phyloP scores from a whole-genome alignment of 2,329 filamentous ascomycete species.

The Colletotrichum salicis region DNA sequence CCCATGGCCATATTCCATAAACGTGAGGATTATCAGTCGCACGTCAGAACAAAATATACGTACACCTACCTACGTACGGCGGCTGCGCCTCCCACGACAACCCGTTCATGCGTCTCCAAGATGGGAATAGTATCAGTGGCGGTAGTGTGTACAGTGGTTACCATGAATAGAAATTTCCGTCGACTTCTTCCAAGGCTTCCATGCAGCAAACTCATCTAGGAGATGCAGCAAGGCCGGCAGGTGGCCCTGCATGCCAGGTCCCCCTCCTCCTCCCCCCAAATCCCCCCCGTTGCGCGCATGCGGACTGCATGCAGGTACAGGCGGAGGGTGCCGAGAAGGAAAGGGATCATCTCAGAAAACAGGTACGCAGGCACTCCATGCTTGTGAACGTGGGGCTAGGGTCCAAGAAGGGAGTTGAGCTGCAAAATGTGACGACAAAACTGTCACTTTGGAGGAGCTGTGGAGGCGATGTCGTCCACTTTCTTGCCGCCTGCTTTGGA shows the following conservation, averaged over 20 bases:
- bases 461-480: conserved; percentile 21
- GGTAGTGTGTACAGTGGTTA: not conserved
- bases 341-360: conserved; percentile 4
- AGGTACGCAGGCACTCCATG: not conserved
- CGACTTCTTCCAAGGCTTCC: conserved; percentile 20
- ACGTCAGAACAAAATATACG: not conserved
- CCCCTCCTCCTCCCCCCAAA: too few species aligned
- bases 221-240: conserved; percentile 9
- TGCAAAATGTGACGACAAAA: conserved; percentile 16
- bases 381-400: not conserved
- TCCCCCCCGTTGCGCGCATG: not conserved
- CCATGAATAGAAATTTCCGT: conserved; percentile 20
- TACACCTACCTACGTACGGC: not conserved
- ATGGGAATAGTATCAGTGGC: conserved; percentile 10
- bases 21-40: not conserved
- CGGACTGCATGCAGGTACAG: conserved; percentile 21
- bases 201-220: conserved; percentile 22
- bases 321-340: conserved; percentile 10
- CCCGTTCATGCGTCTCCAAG: conserved; percentile 2
- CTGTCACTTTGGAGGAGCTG: not conserved
- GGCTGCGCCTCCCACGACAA: not conserved
- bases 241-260: not conserved
- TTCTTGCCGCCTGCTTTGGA: not conserved
- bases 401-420: conserved; percentile 5
- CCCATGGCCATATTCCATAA: not conserved